Percentiles rank a stretch among this genome's conserved stretches.
phyloP scores from a whole-genome alignment of 75 land plant genomes.

The Isoetes taiwanensis region DNA sequence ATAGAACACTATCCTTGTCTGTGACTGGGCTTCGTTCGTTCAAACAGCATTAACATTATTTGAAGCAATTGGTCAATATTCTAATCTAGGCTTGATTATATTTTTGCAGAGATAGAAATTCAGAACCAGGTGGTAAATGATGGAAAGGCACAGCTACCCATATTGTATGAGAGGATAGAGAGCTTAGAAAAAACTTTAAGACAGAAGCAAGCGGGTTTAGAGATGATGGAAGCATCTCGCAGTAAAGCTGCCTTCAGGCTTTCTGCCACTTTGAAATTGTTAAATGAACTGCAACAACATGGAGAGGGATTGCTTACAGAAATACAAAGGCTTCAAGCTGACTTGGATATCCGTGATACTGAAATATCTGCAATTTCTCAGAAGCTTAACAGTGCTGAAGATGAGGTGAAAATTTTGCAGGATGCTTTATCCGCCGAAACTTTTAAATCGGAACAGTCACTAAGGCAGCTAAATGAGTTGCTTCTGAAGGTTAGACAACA shows the following conservation, averaged over 20 bases:
- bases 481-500: slow-evolving; percentile 8
- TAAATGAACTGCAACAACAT: slow-evolving; percentile 60
- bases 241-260: slow-evolving; percentile 56
- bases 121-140: slow-evolving; percentile 69
- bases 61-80: too few relatives aligned
- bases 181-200: slow-evolving; percentile 46
- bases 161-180: slow-evolving; percentile 29
- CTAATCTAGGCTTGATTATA: too few relatives aligned
- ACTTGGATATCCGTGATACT: slow-evolving; percentile 53
- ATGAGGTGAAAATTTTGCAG: slow-evolving; percentile 34
- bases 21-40: too few relatives aligned
- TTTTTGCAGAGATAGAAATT: slow-evolving; percentile 51
- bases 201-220: slow-evolving; percentile 35
- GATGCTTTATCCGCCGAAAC: neutral
- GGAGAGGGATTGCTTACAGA: slow-evolving; percentile 68
- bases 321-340: slow-evolving; percentile 66
- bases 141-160: slow-evolving; percentile 52
- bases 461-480: neutral
- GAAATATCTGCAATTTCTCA: slow-evolving; percentile 64
- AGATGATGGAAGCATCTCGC: slow-evolving; percentile 56
- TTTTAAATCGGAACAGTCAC: neutral
- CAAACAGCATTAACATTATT: too few relatives aligned
- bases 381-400: slow-evolving; percentile 54
- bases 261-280: slow-evolving; percentile 56
- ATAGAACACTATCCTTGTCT: too few relatives aligned